A percentile compares a stretch with the other conserved stretches of the same genome.
Evolutionary conservation across 2,329 filamentous ascomycete species (phyloP).

Genomic region (Cladosporium cucumerinum): DNA sequence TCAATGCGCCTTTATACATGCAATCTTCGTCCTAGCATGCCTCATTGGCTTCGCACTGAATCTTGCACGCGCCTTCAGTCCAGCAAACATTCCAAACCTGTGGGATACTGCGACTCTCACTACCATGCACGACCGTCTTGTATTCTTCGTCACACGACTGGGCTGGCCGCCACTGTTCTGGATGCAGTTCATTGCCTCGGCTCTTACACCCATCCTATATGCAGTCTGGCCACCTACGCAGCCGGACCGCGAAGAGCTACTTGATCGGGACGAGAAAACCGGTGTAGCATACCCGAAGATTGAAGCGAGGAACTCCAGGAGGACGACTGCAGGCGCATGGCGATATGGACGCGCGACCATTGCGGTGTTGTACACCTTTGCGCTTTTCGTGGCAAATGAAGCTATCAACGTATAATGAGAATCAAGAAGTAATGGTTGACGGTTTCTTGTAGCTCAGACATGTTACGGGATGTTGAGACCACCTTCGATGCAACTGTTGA

Average conservation of each 20-base stretch:
- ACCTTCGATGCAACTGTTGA: not conserved
- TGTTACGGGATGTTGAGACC: not conserved
- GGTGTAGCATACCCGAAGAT: slow-evolving; percentile 48
- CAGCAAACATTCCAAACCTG: slow-evolving; percentile 47
- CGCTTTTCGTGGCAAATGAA: slow-evolving; percentile 7
- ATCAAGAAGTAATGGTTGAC: not conserved
- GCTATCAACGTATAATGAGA: not conserved
- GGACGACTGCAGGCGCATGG: not conserved
- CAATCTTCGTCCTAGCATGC: slow-evolving; percentile 53
- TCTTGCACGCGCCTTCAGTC: slow-evolving; percentile 49
- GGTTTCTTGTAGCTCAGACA: not conserved
- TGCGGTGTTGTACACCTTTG: slow-evolving; percentile 2
- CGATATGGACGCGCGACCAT: not conserved
- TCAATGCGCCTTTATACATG: slow-evolving; percentile 49
- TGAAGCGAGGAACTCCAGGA: not conserved
- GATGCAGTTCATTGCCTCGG: slow-evolving; percentile 31
- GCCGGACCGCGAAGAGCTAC: slow-evolving; percentile 57
- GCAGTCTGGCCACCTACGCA: slow-evolving; percentile 34
- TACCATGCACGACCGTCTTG: slow-evolving; percentile 36
- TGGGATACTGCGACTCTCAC: slow-evolving; percentile 37
- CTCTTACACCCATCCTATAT: slow-evolving; percentile 13
- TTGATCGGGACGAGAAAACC: slow-evolving; percentile 55
- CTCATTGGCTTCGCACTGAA: slow-evolving; percentile 33
- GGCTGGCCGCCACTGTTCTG: slow-evolving; percentile 62
- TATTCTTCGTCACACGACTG: slow-evolving; percentile 56